phyloP scores from a whole-genome alignment of 257 asterid species.

The Salvia splendens region DNA sequence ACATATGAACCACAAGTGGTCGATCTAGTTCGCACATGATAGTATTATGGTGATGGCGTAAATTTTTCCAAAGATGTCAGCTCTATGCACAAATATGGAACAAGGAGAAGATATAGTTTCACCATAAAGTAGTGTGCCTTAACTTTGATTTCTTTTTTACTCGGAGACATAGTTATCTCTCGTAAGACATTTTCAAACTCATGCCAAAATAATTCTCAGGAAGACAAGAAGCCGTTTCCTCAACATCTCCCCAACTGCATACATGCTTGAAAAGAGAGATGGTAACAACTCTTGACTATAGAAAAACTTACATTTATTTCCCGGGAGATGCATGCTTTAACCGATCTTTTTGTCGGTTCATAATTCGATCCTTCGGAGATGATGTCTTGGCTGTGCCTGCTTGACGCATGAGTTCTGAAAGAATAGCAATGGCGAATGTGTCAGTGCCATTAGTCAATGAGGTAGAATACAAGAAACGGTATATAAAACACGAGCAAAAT shows the following conservation, averaged over 20 bases:
- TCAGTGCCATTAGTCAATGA: background rate
- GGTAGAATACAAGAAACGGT: background rate
- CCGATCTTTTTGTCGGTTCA: slow-evolving; percentile 61
- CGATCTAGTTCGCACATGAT: slow-evolving; percentile 17
- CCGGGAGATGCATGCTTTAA: slow-evolving; percentile 75
- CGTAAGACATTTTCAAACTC: slow-evolving; percentile 16
- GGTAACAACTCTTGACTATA: background rate
- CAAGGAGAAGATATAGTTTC: slow-evolving; percentile 2
- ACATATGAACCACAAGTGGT: slow-evolving; percentile 29
- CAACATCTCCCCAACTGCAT: slow-evolving; percentile 19
- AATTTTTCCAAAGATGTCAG: slow-evolving; percentile 25
- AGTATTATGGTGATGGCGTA: slow-evolving; percentile 20
- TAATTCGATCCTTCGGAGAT: slow-evolving; percentile 71
- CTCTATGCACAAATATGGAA: slow-evolving; percentile 39
- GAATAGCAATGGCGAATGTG: slow-evolving; percentile 27
- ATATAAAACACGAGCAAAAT: background rate
- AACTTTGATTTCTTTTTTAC: slow-evolving; percentile 1
- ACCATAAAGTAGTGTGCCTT: slow-evolving; percentile 17
- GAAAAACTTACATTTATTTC: slow-evolving; percentile 39
- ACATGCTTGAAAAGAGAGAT: slow-evolving; percentile 9
- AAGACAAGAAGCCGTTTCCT: slow-evolving; percentile 21
- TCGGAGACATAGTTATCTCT: slow-evolving; percentile 15
- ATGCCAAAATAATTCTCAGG: slow-evolving; percentile 6
- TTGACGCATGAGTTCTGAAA: slow-evolving; percentile 83
- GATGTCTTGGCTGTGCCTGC: slow-evolving; percentile 70